These are phyloP conservation scores for Cercospora sp. DNA, from an alignment of 2,329 filamentous ascomycete species.

Conservation along the genomic window DNA sequence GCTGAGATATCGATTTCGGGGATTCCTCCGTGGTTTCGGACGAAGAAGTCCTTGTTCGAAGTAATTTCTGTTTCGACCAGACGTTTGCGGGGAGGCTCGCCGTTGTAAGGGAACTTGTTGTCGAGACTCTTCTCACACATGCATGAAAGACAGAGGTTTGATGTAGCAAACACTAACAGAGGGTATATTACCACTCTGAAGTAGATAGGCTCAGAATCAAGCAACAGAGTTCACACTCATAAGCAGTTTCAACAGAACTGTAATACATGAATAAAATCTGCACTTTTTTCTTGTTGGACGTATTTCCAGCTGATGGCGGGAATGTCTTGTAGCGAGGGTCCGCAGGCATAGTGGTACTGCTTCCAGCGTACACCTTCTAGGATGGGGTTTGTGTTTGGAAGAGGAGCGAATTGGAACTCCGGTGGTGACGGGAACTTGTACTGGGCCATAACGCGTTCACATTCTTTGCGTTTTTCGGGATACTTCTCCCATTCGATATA, in stretches of 20 bases:
- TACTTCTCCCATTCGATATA: constrained; percentile 72
- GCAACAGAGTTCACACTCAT: background rate
- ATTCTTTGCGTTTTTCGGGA: constrained; percentile 64
- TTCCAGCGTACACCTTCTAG: constrained; percentile 51
- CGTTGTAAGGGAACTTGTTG: constrained; percentile 46
- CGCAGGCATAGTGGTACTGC: constrained; percentile 49
- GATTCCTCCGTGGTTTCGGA: constrained; percentile 71
- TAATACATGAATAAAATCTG: constrained; percentile 51
- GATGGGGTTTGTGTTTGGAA: constrained; percentile 48
- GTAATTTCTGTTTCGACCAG: constrained; percentile 50
- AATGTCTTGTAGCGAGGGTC: constrained; percentile 43
- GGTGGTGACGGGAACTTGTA: constrained; percentile 53
- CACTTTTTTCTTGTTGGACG: constrained; percentile 47
- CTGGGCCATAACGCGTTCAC: constrained; percentile 55
- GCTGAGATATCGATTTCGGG: constrained; percentile 62
- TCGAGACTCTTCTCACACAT: background rate
- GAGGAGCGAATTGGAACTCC: constrained; percentile 46
- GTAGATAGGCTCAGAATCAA: background rate
- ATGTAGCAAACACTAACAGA: background rate
- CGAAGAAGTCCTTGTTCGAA: constrained; percentile 63
- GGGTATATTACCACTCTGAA: background rate
- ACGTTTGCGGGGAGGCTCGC: constrained; percentile 41
- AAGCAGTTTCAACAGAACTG: constrained; percentile 38
- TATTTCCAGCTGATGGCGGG: constrained; percentile 56
- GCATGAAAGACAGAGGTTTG: background rate